A percentile compares a stretch with the other conserved stretches of the same genome.
Conservation (phyloP, 78 protist species). For the Dictyostelium discoideum region DNA sequence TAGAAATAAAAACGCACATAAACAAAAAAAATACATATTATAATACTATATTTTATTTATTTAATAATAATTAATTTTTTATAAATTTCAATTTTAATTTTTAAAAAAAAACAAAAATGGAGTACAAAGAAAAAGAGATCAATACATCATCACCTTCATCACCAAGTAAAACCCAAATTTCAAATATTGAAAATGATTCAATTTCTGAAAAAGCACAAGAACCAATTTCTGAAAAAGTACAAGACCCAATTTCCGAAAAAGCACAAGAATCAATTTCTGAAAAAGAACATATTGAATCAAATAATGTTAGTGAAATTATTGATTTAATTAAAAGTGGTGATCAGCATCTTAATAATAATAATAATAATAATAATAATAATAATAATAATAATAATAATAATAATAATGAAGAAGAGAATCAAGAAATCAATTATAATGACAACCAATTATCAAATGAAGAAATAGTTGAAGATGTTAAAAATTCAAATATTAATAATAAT, state of each 20-base stretch:
- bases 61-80: background rate
- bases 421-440: too few relatives aligned
- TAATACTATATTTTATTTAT: too few relatives aligned
- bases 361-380: too few relatives aligned
- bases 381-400: too few relatives aligned
- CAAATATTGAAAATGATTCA: background rate
- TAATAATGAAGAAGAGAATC: too few relatives aligned
- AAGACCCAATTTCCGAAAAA: background rate
- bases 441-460: too few relatives aligned
- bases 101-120: background rate
- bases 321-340: background rate
- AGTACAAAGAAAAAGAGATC: background rate
- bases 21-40: background rate
- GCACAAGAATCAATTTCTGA: background rate
- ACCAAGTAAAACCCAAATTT: background rate
- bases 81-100: too few relatives aligned
- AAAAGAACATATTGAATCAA: background rate
- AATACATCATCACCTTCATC: background rate
- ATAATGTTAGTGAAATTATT: background rate
- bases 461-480: too few relatives aligned
- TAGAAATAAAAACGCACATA: too few relatives aligned
- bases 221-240: background rate
- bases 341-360: too few relatives aligned
- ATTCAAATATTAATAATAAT: background rate
- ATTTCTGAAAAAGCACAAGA: background rate